phyloP scores from a whole-genome alignment of 345 rosid species.

The Eucalyptus coolabah region DNA sequence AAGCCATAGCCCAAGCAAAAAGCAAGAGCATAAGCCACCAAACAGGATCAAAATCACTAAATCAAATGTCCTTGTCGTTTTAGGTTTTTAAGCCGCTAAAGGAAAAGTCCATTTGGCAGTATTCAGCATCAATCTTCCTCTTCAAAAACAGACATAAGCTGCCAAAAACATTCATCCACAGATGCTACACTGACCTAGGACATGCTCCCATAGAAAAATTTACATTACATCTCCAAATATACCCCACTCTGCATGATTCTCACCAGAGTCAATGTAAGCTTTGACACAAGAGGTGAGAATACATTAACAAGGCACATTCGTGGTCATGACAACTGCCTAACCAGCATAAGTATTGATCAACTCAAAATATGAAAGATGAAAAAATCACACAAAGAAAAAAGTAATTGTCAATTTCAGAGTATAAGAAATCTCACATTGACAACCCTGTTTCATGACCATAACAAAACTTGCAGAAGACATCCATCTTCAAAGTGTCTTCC shows the following conservation, averaged over 20 bases:
- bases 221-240: background rate
- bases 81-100: background rate
- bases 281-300: background rate
- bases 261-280: background rate
- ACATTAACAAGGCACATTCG: background rate
- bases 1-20: background rate
- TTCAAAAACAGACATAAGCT: background rate
- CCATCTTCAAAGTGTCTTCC: background rate
- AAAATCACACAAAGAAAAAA: background rate
- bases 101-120: background rate
- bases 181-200: background rate
- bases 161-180: background rate
- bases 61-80: background rate
- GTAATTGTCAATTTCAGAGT: background rate
- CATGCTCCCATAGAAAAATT: background rate
- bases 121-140: background rate
- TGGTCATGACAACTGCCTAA: background rate
- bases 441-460: background rate
- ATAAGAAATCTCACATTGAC: background rate
- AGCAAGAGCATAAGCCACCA: background rate
- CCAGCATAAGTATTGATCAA: background rate
- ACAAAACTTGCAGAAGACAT: background rate
- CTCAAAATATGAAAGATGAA: background rate
- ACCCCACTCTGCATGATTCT: background rate
- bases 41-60: background rate